A percentile compares a stretch with the other conserved stretches of the same genome.
Conservation (phyloP, 2,329 filamentous ascomycete genomes). For the Fusarium musae region DNA sequence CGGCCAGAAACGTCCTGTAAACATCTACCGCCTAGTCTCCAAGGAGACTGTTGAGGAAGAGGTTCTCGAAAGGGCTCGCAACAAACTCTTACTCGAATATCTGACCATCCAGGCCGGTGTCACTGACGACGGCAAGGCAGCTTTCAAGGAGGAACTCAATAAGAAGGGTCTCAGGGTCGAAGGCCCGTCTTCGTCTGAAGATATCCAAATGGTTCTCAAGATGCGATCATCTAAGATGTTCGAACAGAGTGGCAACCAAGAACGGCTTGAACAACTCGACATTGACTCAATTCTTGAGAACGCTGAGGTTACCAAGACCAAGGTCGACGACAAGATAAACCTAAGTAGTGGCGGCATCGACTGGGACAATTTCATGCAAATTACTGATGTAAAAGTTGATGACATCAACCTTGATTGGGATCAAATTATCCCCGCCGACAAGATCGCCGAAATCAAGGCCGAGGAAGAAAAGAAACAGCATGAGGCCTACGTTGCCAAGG, state of each 20-base stretch:
- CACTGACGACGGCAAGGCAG: slow-evolving; percentile 92
- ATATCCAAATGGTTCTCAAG: slow-evolving; percentile 96
- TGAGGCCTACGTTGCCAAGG: slow-evolving; percentile 82
- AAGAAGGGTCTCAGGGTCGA: slow-evolving; percentile 79
- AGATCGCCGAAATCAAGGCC: slow-evolving; percentile 87
- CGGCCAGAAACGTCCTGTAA: slow-evolving; percentile 94
- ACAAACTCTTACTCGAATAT: slow-evolving; percentile 97
- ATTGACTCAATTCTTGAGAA: slow-evolving; percentile 98
- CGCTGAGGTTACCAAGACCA: slow-evolving; percentile 95
- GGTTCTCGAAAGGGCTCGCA: slow-evolving; percentile 92
- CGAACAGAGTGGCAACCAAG: slow-evolving; percentile 95
- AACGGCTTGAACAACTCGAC: slow-evolving; percentile 95
- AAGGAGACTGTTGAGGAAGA: slow-evolving; percentile 99
- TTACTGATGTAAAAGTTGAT: slow-evolving; percentile 97
- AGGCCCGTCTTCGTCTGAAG: slow-evolving; percentile 90
- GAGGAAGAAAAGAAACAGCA: slow-evolving; percentile 88
- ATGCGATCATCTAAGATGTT: slow-evolving; percentile 99
- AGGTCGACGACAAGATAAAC: slow-evolving; percentile 90
- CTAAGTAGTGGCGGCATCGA: slow-evolving; percentile 87
- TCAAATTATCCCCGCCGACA: slow-evolving; percentile 94
- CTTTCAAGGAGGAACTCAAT: slow-evolving; percentile 77
- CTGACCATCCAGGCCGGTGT: slow-evolving; percentile 97
- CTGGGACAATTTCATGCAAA: slow-evolving; percentile 96
- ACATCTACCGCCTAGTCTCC: slow-evolving; percentile 94
- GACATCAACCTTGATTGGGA: slow-evolving; percentile 88